phyloP scores from a whole-genome alignment of 1,284 basidiomycete species.

The Cutaneotrichosporon cutaneum region DNA sequence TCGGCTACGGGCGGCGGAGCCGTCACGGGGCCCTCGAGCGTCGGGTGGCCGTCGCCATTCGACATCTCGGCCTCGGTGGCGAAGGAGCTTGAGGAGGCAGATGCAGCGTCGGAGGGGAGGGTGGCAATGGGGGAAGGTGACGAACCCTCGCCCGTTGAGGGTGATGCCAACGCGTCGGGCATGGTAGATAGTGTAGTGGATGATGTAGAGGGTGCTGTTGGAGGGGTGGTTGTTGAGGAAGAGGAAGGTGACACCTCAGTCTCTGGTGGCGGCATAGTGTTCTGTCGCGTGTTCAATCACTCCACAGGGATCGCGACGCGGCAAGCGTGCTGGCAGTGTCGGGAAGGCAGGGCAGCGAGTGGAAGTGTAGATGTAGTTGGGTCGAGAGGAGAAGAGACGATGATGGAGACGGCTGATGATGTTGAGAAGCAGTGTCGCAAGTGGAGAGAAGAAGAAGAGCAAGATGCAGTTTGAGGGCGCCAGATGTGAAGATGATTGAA shows the following conservation, averaged over 20 bases:
- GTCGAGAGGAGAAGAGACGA: neutral
- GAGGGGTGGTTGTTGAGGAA: neutral
- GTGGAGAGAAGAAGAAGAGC: neutral
- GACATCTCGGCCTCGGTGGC: neutral
- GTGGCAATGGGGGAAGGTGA: neutral
- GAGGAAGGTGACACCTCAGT: neutral
- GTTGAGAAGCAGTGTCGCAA: neutral
- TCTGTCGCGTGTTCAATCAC: neutral
- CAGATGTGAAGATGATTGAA: too few species aligned
- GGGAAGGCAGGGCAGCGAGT: neutral
- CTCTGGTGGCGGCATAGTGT: neutral
- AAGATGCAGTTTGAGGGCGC: neutral
- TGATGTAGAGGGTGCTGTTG: too few species aligned
- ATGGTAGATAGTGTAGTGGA: neutral
- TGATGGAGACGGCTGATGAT: neutral
- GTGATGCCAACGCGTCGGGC: neutral
- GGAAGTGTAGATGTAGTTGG: neutral
- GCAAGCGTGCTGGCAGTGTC: neutral
- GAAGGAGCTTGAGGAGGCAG: neutral
- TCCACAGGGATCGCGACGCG: neutral
- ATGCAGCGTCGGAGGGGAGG: neutral
- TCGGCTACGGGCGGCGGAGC: neutral
- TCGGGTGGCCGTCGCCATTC: neutral
- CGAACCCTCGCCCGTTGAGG: neutral
- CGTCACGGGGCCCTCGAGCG: neutral